Percentiles rank a stretch among this genome's conserved stretches.
phyloP scores from a whole-genome alignment of 2,329 filamentous ascomycete species.

The Arthroderma sp. region DNA sequence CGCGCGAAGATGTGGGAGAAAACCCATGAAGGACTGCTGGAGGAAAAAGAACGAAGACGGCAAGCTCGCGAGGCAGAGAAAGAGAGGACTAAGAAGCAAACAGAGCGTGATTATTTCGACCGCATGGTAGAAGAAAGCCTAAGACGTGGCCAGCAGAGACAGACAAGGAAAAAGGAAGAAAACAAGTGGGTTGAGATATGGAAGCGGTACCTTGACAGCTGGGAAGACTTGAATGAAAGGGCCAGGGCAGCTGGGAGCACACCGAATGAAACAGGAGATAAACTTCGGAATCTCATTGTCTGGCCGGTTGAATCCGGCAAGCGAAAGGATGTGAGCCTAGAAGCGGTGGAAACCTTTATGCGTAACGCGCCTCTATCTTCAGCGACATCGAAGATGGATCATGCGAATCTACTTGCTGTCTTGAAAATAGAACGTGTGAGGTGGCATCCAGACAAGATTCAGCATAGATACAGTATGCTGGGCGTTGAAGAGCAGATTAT shows the following conservation, averaged over 20 bases:
- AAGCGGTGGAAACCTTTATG: constrained; percentile 58
- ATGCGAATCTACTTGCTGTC: constrained; percentile 30
- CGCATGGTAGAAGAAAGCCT: constrained; percentile 58
- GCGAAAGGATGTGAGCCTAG: constrained; percentile 42
- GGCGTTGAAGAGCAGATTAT: constrained; percentile 58
- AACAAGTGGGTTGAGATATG: constrained; percentile 45
- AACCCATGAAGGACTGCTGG: constrained; percentile 68
- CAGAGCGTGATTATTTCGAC: constrained; percentile 34
- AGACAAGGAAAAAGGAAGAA: constrained; percentile 28
- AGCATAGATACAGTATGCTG: constrained; percentile 66
- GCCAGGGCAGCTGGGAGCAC: constrained; percentile 6
- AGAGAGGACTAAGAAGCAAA: constrained; percentile 26
- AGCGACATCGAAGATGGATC: constrained; percentile 2
- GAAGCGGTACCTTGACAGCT: constrained; percentile 50
- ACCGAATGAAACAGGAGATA: constrained; percentile 4
- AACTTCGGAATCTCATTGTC: constrained; percentile 36
- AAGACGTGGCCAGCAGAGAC: constrained; percentile 51
- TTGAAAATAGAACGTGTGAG: constrained; percentile 77
- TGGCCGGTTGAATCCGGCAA: constrained; percentile 62
- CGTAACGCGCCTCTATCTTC: constrained; percentile 33
- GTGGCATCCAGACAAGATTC: constrained; percentile 97
- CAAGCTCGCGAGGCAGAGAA: constrained; percentile 38
- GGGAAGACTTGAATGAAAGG: constrained; percentile 39
- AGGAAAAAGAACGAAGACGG: constrained; percentile 55
- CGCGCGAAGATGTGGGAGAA: constrained; percentile 90